These are phyloP conservation scores for Dacryopinax spathularia DNA, from an alignment of 768 basidiomycete genomes.

Conservation along the genomic window DNA sequence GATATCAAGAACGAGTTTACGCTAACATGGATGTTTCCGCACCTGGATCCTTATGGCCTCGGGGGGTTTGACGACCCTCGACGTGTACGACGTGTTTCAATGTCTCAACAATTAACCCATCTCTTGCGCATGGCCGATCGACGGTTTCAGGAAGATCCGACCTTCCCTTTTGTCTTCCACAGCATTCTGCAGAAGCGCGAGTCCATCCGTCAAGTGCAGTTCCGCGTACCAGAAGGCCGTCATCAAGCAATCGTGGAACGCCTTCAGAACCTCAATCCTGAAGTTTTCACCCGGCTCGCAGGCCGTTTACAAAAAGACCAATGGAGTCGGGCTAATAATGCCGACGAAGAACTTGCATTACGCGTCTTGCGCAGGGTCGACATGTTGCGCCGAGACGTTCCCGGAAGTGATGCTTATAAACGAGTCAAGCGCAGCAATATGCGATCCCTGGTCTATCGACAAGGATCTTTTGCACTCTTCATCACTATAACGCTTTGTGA, in stretches of 20 bases:
- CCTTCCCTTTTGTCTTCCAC: slow-evolving; percentile 30
- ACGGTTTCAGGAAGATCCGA: slow-evolving; percentile 28
- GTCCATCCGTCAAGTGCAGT: slow-evolving; percentile 22
- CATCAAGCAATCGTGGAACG: slow-evolving; percentile 20
- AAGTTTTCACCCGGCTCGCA: slow-evolving; percentile 18
- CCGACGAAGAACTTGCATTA: slow-evolving; percentile 22
- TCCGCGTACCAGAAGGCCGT: slow-evolving; percentile 20
- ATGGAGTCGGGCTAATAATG: slow-evolving; percentile 8
- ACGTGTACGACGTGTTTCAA: slow-evolving; percentile 14
- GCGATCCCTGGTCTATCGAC: slow-evolving; percentile 20
- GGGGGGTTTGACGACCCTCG: slow-evolving; percentile 30
- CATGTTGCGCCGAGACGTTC: slow-evolving; percentile 12
- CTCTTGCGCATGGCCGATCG: slow-evolving; percentile 23
- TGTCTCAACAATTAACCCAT: slow-evolving; percentile 27
- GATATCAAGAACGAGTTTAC: not conserved
- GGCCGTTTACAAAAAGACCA: slow-evolving; percentile 17
- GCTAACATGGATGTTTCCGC: slow-evolving; percentile 25
- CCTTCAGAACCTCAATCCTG: slow-evolving; percentile 19
- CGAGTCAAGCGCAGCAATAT: slow-evolving; percentile 29
- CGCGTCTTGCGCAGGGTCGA: slow-evolving; percentile 18
- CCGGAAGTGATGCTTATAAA: slow-evolving; percentile 22
- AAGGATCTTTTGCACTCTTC: slow-evolving; percentile 31
- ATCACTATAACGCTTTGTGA: slow-evolving; percentile 36
- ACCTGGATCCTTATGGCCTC: slow-evolving; percentile 31
- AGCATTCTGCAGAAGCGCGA: slow-evolving; percentile 29